Base-by-base conservation (phyloP, 805 yeast species). In the Lachancea kluyveri region DNA sequence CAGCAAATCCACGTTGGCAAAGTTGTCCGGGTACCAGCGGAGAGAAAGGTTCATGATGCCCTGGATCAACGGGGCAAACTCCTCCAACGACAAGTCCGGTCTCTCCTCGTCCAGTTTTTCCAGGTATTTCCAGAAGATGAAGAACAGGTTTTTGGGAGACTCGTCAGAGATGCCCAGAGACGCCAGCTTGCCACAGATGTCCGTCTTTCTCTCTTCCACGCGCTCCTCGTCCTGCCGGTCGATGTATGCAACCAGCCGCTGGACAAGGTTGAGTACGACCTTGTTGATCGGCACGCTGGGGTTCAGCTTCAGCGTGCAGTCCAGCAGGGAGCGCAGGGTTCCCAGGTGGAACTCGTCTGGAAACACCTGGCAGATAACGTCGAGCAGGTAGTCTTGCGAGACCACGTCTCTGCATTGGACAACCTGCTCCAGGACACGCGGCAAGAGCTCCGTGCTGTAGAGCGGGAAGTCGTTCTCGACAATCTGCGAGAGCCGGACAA, bases 301-400 rank as follows among this genome's bases (percentile, higher is more conserved):
- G 50, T 75, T 77, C 39, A 92, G 63, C 35, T 73, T 68, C 33
- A 77, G 59, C 13, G 85, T 71, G 1, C 88, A 76, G 18, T 68
- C 69, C 43, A 92, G 65, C 42, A 83, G 74, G 19, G 63, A 60
- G 32, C 77, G 77, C 45, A 92, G 64, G 0, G 96, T 84, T 13
- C 68, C 68, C 38, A 87, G 60, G 49, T 92, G 97, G 55, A 81
- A 90, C 41, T 82, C 85, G 49, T 85, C 96, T 1, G 97, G 96
- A 62, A 92, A 92, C 2, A 88, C 94, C 54, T 90, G 96, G 34
- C 88, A 80, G 32, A 92, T 68, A 8, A 92, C 95, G 51, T 92
- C 98, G 30, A 88, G 66, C 36, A 92, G 61, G 52, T 92, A 92
- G 50, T 81, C 88, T 60, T 92, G 98, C 4, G 97, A 96, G 38